phyloP scores from a whole-genome alignment of 2,329 filamentous ascomycete species.

The Aspergillus sp. region DNA sequence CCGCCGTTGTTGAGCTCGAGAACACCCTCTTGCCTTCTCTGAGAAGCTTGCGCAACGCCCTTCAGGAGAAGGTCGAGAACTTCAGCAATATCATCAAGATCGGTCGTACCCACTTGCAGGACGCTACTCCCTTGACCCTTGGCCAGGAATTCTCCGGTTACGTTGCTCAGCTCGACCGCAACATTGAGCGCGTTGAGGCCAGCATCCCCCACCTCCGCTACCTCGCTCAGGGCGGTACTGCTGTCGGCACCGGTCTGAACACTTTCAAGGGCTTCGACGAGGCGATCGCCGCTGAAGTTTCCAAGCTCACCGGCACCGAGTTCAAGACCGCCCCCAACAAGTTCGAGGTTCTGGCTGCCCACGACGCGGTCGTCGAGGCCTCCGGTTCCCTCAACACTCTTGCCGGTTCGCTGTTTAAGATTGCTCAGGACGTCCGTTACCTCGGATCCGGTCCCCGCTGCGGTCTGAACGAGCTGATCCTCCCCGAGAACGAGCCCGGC shows the following conservation, averaged over 20 bases:
- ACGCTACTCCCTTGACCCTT: conserved; percentile 89
- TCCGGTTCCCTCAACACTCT: conserved; percentile 91
- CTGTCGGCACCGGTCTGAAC: conserved; percentile 95
- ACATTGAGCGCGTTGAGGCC: conserved; percentile 78
- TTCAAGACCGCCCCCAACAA: conserved; percentile 98
- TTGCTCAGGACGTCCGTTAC: conserved; percentile 96
- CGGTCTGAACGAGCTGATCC: conserved; percentile 83
- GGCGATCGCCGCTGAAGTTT: conserved; percentile 83
- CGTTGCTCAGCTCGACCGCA: conserved; percentile 85
- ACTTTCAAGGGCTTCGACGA: conserved; percentile 95
- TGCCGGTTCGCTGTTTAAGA: conserved; percentile 88
- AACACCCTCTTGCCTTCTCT: conserved; percentile 75
- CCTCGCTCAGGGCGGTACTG: conserved; percentile 91
- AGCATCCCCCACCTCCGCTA: conserved; percentile 76
- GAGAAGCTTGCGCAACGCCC: conserved; percentile 69
- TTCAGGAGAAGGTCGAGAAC: conserved; percentile 81
- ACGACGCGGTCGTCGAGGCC: conserved; percentile 93
- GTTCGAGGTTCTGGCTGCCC: conserved; percentile 92
- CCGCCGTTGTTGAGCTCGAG: conserved; percentile 89
- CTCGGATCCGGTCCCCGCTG: conserved; percentile 93
- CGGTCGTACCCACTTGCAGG: conserved; percentile 92
- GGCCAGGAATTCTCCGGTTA: conserved; percentile 98
- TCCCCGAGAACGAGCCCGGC: conserved; percentile 97
- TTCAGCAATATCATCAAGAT: conserved; percentile 99
- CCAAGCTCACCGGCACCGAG: conserved; percentile 82